Conservation (phyloP, 352 stramenopile species). For the Elongisporangium anandrum region DNA sequence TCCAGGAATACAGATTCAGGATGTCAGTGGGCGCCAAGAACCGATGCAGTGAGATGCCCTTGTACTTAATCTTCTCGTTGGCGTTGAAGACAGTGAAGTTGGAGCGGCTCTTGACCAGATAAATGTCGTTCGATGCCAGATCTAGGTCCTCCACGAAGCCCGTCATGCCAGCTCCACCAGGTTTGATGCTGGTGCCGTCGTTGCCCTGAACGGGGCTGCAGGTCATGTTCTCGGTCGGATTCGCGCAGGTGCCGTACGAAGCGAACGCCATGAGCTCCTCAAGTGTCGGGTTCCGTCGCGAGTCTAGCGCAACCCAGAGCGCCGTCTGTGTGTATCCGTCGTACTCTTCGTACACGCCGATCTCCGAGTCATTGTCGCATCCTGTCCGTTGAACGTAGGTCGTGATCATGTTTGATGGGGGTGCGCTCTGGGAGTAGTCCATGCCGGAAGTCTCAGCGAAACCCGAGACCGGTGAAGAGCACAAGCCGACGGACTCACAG, state of each 20-base stretch:
- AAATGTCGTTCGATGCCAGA: conserved; percentile 12
- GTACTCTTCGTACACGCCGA: conserved; percentile 34
- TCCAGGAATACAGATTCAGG: conserved; percentile 8
- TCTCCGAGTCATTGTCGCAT: conserved; percentile 26
- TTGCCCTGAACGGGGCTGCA: conserved; percentile 19
- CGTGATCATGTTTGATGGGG: conserved; percentile 7
- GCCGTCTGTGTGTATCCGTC: conserved; percentile 23
- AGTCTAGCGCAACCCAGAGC: conserved; percentile 29
- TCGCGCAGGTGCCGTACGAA: conserved; percentile 33
- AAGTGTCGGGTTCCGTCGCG: conserved; percentile 30
- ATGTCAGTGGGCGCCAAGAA: conserved; percentile 22
- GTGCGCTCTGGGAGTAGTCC: conserved; percentile 21
- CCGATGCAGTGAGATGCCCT: conserved; percentile 25
- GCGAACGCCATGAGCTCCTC: conserved; percentile 26
- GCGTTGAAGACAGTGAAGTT: conserved; percentile 32
- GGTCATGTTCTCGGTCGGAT: conserved; percentile 26
- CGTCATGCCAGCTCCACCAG: conserved; percentile 13
- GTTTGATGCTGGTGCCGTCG: conserved; percentile 20
- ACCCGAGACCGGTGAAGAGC: conserved; percentile 26
- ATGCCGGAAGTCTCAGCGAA: conserved; percentile 25
- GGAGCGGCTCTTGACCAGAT: conserved; percentile 22
- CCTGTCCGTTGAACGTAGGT: conserved; percentile 32
- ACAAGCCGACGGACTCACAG: conserved; percentile 21
- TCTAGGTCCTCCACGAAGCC: conserved; percentile 19
- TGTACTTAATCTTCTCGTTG: conserved; percentile 18